Percentiles rank a stretch among this genome's conserved stretches.
Evolutionary conservation across 306 rosid genomes (phyloP).

Genomic region (Citrullus colocynthis): DNA sequence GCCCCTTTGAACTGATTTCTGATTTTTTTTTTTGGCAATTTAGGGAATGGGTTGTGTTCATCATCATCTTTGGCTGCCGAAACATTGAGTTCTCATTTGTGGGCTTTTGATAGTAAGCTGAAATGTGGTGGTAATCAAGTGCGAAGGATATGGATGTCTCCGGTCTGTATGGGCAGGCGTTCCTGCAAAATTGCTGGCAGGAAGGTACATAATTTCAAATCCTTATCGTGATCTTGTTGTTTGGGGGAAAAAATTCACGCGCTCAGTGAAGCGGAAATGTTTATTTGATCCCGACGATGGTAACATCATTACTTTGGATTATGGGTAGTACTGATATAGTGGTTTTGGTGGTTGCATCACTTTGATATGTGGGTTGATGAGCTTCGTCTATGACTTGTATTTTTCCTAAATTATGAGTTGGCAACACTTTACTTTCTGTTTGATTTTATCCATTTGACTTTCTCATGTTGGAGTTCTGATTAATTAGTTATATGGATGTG

Average conservation of each 20-base stretch:
- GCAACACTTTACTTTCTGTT: neutral
- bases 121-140: constrained; percentile 4
- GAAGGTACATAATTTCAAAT: constrained; percentile 33
- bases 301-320: neutral
- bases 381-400: neutral
- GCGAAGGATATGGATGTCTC: constrained; percentile 45
- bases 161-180: constrained; percentile 85
- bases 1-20: constrained; percentile 4
- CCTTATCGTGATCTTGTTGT: neutral
- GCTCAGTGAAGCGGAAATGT: neutral
- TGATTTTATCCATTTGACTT: neutral
- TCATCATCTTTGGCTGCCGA: constrained; percentile 17
- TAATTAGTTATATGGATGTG: neutral
- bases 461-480: neutral
- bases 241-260: neutral
- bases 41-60: constrained; percentile 39
- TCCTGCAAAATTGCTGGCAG: constrained; percentile 90
- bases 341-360: neutral
- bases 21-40: constrained; percentile 3
- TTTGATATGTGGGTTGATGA: neutral
- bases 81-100: constrained; percentile 11
- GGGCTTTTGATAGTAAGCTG: constrained; percentile 1
- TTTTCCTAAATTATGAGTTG: neutral
- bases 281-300: neutral
- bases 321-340: neutral